Percentiles rank a stretch among this genome's conserved stretches.
Evolutionary conservation across 192 early-diverging fungal genomes (phyloP).

Genomic region (Dissophora ornata): DNA sequence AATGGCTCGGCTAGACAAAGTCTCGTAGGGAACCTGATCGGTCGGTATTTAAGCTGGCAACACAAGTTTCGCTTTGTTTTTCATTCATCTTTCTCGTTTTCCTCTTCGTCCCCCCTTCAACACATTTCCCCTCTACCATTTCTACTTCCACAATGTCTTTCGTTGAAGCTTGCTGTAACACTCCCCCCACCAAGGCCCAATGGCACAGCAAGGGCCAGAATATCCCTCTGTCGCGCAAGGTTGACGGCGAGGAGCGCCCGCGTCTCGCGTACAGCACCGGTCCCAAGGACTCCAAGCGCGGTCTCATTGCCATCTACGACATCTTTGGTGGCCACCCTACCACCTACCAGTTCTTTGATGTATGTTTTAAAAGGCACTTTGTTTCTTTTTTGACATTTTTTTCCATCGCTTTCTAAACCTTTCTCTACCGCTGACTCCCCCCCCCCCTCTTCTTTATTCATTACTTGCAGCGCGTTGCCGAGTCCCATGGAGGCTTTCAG

Average conservation of each 20-base stretch:
- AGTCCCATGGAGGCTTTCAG: slow-evolving; percentile 62
- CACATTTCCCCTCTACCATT: background rate
- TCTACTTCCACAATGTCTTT: slow-evolving; percentile 27
- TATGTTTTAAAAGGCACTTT: too few species aligned
- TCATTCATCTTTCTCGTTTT: background rate
- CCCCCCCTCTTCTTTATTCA: background rate
- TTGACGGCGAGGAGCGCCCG: slow-evolving; percentile 29
- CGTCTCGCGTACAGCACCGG: slow-evolving; percentile 36
- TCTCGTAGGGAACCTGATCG: too few species aligned
- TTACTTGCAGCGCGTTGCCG: slow-evolving; percentile 38
- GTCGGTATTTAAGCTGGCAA: too few species aligned
- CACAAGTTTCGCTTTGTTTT: too few species aligned
- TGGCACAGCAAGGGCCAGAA: slow-evolving; percentile 41
- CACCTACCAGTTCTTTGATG: slow-evolving; percentile 74
- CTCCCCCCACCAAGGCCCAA: slow-evolving; percentile 36
- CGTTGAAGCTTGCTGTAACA: slow-evolving; percentile 41
- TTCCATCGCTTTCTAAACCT: too few species aligned
- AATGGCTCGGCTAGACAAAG: too few species aligned
- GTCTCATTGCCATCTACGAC: slow-evolving; percentile 75
- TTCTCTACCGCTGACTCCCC: background rate
- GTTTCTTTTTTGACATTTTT: background rate
- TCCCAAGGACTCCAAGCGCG: slow-evolving; percentile 65
- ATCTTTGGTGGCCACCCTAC: slow-evolving; percentile 72
- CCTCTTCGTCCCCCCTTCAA: background rate
- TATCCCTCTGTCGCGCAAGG: slow-evolving; percentile 9